These are phyloP conservation scores for Fusarium clavum DNA, from an alignment of 2,329 filamentous ascomycete species.

Conservation along the genomic window DNA sequence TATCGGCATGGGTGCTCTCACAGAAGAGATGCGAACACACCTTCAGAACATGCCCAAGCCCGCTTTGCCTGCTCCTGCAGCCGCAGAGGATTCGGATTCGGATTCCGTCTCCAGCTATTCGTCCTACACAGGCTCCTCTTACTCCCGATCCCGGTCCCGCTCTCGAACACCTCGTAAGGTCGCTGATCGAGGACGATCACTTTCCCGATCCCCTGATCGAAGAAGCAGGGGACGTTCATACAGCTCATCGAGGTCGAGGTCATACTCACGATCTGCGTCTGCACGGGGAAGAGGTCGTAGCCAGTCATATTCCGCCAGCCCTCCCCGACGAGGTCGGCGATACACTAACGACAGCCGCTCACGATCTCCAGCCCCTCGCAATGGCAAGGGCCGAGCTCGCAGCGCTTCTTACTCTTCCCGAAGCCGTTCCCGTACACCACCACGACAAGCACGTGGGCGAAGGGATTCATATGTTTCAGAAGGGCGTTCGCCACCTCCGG, in stretches of 20 bases:
- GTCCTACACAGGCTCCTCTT: slow-evolving; percentile 74
- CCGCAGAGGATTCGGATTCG: slow-evolving; percentile 69
- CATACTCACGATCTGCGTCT: slow-evolving; percentile 58
- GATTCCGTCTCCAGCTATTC: slow-evolving; percentile 84
- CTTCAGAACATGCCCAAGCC: slow-evolving; percentile 92
- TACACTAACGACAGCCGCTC: slow-evolving; percentile 45
- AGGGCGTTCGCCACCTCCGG: slow-evolving; percentile 22
- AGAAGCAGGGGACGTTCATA: slow-evolving; percentile 45
- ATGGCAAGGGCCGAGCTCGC: slow-evolving; percentile 42
- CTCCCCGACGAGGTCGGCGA: slow-evolving; percentile 45
- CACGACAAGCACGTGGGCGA: slow-evolving; percentile 35
- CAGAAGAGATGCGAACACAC: slow-evolving; percentile 93
- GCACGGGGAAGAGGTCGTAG: slow-evolving; percentile 38
- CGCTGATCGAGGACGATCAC: slow-evolving; percentile 45
- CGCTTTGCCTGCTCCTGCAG: slow-evolving; percentile 73
- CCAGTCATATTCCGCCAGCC: slow-evolving; percentile 49
- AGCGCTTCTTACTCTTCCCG: slow-evolving; percentile 50
- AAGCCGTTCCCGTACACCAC: slow-evolving; percentile 48
- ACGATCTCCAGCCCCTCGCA: slow-evolving; percentile 48
- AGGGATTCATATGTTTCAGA: no score
- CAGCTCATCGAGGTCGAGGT: slow-evolving; percentile 55
- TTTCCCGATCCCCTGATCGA: slow-evolving; percentile 47
- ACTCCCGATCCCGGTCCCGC: slow-evolving; percentile 63
- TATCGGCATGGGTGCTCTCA: slow-evolving; percentile 94
- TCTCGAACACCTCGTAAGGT: slow-evolving; percentile 54